A percentile compares a stretch with the other conserved stretches of the same genome.
Evolutionary conservation across 768 basidiomycete species (phyloP).

Genomic region (Nidula microcarpa): DNA sequence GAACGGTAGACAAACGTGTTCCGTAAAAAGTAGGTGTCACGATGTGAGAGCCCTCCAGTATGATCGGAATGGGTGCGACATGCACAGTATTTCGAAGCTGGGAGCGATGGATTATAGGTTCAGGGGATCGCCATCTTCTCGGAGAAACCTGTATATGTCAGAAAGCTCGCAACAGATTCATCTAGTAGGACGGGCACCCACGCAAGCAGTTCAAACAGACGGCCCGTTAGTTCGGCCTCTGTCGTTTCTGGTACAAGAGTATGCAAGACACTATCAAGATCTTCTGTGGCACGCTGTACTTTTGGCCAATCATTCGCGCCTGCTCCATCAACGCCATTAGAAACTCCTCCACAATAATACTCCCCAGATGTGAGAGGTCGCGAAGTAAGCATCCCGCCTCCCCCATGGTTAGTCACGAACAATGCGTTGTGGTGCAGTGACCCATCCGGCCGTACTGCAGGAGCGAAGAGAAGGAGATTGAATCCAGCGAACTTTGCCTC

Average conservation of each 20-base stretch:
- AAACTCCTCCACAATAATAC: slow-evolving; percentile 54
- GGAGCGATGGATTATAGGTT: slow-evolving; percentile 42
- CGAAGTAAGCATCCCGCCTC: slow-evolving; percentile 52
- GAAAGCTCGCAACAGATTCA: slow-evolving; percentile 12
- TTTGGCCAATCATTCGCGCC: slow-evolving; percentile 72
- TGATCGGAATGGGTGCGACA: slow-evolving; percentile 48
- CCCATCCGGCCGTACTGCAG: slow-evolving; percentile 23
- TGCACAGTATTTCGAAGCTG: slow-evolving; percentile 63
- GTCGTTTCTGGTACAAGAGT: slow-evolving; percentile 27
- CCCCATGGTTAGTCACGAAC: slow-evolving; percentile 70
- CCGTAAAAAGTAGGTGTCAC: slow-evolving; percentile 40
- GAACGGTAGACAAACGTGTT: slow-evolving; percentile 70
- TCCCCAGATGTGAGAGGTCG: slow-evolving; percentile 52
- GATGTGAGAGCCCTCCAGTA: slow-evolving; percentile 19
- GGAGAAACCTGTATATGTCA: slow-evolving; percentile 23
- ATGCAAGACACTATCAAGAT: slow-evolving; percentile 42
- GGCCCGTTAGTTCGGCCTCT: slow-evolving; percentile 53
- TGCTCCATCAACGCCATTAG: slow-evolving; percentile 71
- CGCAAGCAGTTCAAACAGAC: slow-evolving; percentile 67
- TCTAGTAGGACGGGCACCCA: slow-evolving; percentile 36
- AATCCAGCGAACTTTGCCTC: slow-evolving; percentile 72
- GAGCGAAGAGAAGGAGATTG: slow-evolving; percentile 69
- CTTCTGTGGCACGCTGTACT: slow-evolving; percentile 52
- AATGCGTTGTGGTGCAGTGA: slow-evolving; percentile 46
- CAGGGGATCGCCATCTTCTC: slow-evolving; percentile 43